Evolutionary conservation across 257 asterid species (phyloP).

Genomic region (Dorcoceras hygrometricum): DNA sequence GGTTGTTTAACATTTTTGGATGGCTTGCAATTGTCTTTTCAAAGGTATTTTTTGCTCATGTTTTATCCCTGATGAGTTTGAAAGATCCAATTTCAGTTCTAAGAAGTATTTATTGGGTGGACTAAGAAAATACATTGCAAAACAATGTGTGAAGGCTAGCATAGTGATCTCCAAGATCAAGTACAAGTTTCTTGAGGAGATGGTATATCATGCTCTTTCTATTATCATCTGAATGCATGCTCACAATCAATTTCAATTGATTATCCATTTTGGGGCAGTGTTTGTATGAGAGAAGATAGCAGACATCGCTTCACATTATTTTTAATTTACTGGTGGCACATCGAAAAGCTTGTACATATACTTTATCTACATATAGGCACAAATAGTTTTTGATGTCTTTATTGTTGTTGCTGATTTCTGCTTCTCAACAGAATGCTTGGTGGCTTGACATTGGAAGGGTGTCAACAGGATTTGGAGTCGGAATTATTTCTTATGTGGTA

Average conservation of each 20-base stretch:
- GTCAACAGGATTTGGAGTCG: conserved; percentile 70
- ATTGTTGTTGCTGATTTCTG: neutral
- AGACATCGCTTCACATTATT: neutral
- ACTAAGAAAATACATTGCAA: neutral
- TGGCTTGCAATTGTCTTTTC: conserved; percentile 73
- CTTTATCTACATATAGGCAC: neutral
- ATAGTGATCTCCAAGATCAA: neutral
- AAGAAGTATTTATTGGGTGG: neutral
- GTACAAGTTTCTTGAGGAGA: no score
- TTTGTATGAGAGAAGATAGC: neutral
- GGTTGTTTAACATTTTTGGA: conserved; percentile 56
- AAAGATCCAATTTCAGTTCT: neutral
- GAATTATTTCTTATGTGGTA: conserved; percentile 83
- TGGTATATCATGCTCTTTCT: no score
- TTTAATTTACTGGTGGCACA: neutral
- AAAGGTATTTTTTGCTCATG: conserved; percentile 45
- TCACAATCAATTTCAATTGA: neutral
- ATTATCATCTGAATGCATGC: neutral
- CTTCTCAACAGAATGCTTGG: conserved; percentile 56
- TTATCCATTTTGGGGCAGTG: neutral
- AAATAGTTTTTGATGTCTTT: neutral
- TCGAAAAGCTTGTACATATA: neutral
- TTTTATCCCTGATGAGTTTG: neutral
- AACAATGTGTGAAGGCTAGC: neutral
- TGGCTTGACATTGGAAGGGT: conserved; percentile 81